Percentiles rank a stretch among this genome's conserved stretches.
Evolutionary conservation across 345 rosid genomes (phyloP).

Genomic region (Melaleuca quinquenervia): DNA sequence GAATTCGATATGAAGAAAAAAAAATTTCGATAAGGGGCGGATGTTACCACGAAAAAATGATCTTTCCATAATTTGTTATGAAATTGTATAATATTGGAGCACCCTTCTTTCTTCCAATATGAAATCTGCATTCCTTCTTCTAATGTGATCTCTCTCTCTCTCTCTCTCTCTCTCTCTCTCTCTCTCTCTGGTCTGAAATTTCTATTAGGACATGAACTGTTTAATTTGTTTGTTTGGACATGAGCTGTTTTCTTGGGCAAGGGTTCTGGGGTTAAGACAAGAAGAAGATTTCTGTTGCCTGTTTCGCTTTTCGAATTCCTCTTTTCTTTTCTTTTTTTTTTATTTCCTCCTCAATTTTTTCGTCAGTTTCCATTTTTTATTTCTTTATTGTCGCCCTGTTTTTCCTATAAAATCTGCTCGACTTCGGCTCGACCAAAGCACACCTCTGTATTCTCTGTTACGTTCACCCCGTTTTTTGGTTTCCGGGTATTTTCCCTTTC

Average conservation of each 20-base stretch:
- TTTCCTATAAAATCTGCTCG: neutral
- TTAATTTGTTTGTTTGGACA: neutral
- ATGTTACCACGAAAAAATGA: neutral
- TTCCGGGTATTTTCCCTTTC: neutral
- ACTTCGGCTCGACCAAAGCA: neutral
- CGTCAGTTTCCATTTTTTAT: neutral
- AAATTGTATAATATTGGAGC: neutral
- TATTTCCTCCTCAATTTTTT: neutral
- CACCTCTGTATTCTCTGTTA: neutral
- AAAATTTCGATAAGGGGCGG: neutral
- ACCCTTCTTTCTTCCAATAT: neutral
- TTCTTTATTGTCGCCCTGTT: neutral
- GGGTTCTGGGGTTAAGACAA: neutral
- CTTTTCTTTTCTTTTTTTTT: too few species aligned
- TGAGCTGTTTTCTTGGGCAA: neutral
- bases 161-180: neutral
- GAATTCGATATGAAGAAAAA: neutral
- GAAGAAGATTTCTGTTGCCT: neutral
- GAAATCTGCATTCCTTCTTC: neutral
- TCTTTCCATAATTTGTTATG: too few species aligned
- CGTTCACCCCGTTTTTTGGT: neutral
- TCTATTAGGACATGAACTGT: neutral
- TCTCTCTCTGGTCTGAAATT: neutral
- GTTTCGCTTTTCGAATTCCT: neutral
- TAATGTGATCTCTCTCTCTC: neutral